These are phyloP conservation scores for Ganoderma leucocontextum DNA, from an alignment of 1,284 basidiomycete genomes.

Conservation along the genomic window DNA sequence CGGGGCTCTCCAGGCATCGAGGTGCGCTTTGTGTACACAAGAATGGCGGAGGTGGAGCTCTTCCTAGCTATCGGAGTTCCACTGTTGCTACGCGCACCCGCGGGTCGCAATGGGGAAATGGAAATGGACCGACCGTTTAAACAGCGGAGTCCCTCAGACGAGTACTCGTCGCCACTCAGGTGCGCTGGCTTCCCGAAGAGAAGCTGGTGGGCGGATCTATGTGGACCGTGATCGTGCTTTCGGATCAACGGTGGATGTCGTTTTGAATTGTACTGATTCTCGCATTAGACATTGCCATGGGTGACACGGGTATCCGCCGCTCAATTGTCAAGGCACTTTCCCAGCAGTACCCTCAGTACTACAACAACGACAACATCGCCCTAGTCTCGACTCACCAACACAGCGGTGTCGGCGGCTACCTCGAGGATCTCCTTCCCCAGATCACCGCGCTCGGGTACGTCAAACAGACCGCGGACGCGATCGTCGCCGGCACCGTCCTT, in stretches of 20 bases:
- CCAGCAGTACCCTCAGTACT: conserved; percentile 66
- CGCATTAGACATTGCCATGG: conserved; percentile 75
- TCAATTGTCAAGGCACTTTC: conserved; percentile 69
- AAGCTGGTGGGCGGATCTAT: too few relatives aligned
- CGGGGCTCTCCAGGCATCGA: background rate
- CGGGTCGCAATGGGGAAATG: too few relatives aligned
- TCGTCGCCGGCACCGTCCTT: conserved; percentile 72
- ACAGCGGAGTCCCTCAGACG: too few relatives aligned
- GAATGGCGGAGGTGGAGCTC: too few relatives aligned
- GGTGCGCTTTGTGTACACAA: too few relatives aligned
- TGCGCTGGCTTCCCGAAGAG: too few relatives aligned
- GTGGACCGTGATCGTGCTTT: too few relatives aligned
- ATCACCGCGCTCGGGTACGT: conserved; percentile 81
- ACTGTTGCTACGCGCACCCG: too few relatives aligned
- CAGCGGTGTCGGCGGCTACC: conserved; percentile 82
- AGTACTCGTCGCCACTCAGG: too few relatives aligned
- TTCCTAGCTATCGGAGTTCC: too few relatives aligned
- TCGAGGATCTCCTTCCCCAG: conserved; percentile 81
- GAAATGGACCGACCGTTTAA: too few relatives aligned
- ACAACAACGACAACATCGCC: conserved; percentile 77
- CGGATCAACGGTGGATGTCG: too few relatives aligned
- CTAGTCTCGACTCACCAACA: conserved; percentile 84
- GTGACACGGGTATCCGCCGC: conserved; percentile 80
- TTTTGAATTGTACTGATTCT: background rate
- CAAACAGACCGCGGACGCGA: conserved; percentile 71